Base-by-base conservation (phyloP, 805 yeast species). In the Wickerhamiella shivajii region DNA sequence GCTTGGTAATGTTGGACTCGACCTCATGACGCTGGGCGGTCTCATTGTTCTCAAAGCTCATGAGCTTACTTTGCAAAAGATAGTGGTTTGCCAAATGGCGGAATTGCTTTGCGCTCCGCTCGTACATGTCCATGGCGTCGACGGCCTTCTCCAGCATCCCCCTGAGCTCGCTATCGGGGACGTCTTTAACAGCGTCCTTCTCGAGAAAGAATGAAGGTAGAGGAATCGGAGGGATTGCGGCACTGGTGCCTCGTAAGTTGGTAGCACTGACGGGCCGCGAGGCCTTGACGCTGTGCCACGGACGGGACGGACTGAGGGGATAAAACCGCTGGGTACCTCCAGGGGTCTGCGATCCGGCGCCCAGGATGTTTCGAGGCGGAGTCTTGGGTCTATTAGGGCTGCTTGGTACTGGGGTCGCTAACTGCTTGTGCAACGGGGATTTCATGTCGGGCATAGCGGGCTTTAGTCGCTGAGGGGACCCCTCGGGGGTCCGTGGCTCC, bases 11-110 rank as follows among this genome's bases (percentile, higher is more conserved):
- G 31, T 51, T 57, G 31, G 53, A 56, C 42, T 66, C 72, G 12
- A 66, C 72, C 41, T 64, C 67, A 37, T 56, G 55, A 13, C 71
- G 48, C 51, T 60, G 66, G 26, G 58, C 59, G 8, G 57, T 56
- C 38, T 65, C 69, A 27, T 57, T 57, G 12, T 61, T 44, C 27
- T 64, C 66, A 13, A 65, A 55, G 5, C 59, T 56, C 27, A 63
- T 43, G 19, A 70, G 51, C 45, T 66, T 47, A 37, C 49, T 51
- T 41, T 60, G 64, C 21, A 60, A 49, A 31, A 36, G 18, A 22
- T 37, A 34, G 25, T 44, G 41, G 39, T 24, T 43, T 11, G 51
- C 51, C 18, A 43, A 31, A n/a, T 31, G 14, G 14, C 50, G 33
- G 36, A 47, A 44, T 31, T 44, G 47, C 33, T 36, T 41, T 9